phyloP scores from a whole-genome alignment of 164 flowering plant species.

The Annona cherimola region DNA sequence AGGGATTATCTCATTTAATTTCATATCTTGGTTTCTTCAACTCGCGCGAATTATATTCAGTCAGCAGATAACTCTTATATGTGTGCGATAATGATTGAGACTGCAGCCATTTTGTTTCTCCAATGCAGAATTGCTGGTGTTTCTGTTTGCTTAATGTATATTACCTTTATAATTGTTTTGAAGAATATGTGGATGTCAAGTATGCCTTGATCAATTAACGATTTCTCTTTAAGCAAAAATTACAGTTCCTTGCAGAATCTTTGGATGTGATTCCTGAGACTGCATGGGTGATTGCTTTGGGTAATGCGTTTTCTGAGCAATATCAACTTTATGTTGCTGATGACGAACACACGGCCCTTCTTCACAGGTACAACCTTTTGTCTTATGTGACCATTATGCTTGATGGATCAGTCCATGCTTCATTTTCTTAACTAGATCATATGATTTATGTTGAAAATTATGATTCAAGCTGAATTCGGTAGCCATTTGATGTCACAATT shows the following conservation, averaged over 20 bases:
- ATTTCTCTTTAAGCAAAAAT: constrained; percentile 4
- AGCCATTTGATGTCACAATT: no score
- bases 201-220: neutral
- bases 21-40: no score
- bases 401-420: no score
- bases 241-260: constrained; percentile 90
- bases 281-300: constrained; percentile 73
- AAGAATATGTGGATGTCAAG: neutral
- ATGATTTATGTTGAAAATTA: no score
- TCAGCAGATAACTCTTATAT: neutral
- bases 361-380: constrained; percentile 63
- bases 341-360: constrained; percentile 84
- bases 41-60: no score
- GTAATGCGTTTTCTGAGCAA: constrained; percentile 71
- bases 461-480: no score
- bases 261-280: constrained; percentile 83
- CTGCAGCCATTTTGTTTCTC: neutral
- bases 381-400: neutral
- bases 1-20: no score
- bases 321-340: constrained; percentile 78
- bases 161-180: neutral
- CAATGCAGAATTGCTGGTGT: neutral
- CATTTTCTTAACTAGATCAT: no score
- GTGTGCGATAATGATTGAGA: neutral
- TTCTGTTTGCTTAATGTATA: neutral